Evolutionary conservation across 352 stramenopile species (phyloP), one percentile per base, ranked within the genome.

Genomic region (Pythium rishiriense): DNA sequence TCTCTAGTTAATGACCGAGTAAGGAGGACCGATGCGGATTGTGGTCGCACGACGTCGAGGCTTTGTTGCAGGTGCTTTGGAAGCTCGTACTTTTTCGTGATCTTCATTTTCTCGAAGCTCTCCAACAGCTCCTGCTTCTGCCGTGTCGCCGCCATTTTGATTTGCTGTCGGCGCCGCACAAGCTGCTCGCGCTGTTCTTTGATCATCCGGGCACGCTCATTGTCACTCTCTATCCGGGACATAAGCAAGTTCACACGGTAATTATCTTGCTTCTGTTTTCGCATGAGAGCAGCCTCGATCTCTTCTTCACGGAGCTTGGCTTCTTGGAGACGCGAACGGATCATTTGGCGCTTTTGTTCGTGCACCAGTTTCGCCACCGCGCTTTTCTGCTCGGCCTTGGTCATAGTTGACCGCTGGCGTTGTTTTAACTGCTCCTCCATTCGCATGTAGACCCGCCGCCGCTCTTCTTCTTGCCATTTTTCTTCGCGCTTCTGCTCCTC

Each of bases 91-190:
- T 88, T 91, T 43, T 93, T 93, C 6, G 79, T 90, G 35, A 92
- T 73, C 58, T 90, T 87, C 84, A 94, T 91, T 53, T 87, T 85
- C 66, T 93, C 78, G 50, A 94, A 92, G 48, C 72, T 88, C 14
- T 91, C 79, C 4, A 93, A 54, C n/a, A 93, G 78, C 26, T 92
- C 76, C 24, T 85, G 72, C 52, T 91, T 91, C 35, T 93, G 78
- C 0, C 78, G 66, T 21, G 53, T 72, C 5, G 81, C 80, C 33
- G 69, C 68, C 49, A 87, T 76, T 51, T 92, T 87, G 48, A 91
- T 85, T 45, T 89, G 73, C 62, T 91, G 75, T 0, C 83, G 78
- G 19, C 83, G 74, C 14, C 76, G 72, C 43, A 94, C 59, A 2
- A 93, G 67, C 15, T 69, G 62, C 5, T 78, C 64, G 15, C 85